Evolutionary conservation across 2,329 filamentous ascomycete genomes (phyloP).

Genomic region (Aspergillus sojae): DNA sequence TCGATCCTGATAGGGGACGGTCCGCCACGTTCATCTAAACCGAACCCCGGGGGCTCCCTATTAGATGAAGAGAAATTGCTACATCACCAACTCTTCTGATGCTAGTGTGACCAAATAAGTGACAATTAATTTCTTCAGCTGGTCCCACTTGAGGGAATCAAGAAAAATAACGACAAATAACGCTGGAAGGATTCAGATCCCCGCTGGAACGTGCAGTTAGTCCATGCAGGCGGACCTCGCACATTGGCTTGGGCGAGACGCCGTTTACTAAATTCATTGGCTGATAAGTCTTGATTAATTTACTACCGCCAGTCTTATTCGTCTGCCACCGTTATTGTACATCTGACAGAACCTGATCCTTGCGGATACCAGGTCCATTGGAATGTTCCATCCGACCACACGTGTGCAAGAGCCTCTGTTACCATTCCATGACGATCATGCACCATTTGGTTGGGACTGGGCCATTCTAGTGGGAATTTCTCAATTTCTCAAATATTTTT

Average conservation of each 20-base stretch:
- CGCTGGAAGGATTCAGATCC: not conserved
- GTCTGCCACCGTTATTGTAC: not conserved
- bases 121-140: not conserved
- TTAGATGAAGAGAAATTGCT: not conserved
- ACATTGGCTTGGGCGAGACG: not conserved
- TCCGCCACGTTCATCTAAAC: constrained; percentile 2
- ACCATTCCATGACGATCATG: constrained; percentile 7
- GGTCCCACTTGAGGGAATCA: not conserved
- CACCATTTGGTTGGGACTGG: not conserved
- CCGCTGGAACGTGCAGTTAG: not conserved
- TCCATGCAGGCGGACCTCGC: not conserved
- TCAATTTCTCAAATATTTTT: not conserved
- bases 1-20: not conserved
- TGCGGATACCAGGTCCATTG: constrained; percentile 4
- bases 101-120: not conserved
- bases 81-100: not conserved
- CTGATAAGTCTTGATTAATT: constrained; percentile 2
- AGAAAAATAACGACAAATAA: not conserved
- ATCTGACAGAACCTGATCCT: not conserved
- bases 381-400: constrained; percentile 14
- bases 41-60: not conserved
- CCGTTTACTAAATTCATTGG: not conserved
- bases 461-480: not conserved
- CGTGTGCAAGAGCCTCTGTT: constrained; percentile 12
- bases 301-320: constrained; percentile 4